Percentiles rank a stretch among this genome's conserved stretches.
phyloP scores from a whole-genome alignment of 176 grass and related monocot species.

The Guadua angustifolia region DNA sequence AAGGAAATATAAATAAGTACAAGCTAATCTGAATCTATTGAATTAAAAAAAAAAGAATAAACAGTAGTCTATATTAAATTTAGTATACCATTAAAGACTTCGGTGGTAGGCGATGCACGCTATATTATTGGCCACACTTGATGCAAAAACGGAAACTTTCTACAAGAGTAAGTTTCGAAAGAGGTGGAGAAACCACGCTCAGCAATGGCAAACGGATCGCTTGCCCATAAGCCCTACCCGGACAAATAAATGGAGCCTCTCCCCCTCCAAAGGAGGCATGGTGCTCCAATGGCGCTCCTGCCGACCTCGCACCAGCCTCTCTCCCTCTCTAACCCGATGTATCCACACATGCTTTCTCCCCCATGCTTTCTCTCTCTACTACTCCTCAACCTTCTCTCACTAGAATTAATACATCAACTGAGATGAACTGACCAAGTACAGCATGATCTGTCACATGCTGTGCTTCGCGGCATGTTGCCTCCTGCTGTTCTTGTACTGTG shows the following conservation, averaged over 20 bases:
- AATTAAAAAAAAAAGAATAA: too few relatives aligned
- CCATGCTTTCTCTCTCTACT: slow-evolving; percentile 14
- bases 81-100: too few relatives aligned
- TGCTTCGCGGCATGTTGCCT: slow-evolving; percentile 41
- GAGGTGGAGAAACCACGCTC: too few relatives aligned
- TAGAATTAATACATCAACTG: not conserved
- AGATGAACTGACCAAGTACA: not conserved
- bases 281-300: slow-evolving; percentile 20
- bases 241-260: not conserved
- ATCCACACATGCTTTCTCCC: not conserved
- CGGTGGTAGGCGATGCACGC: too few relatives aligned
- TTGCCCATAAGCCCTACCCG: not conserved
- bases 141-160: too few relatives aligned
- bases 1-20: too few relatives aligned
- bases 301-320: not conserved
- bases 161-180: too few relatives aligned
- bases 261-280: not conserved
- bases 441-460: slow-evolving; percentile 46
- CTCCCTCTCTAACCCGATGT: not conserved
- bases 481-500: slow-evolving; percentile 28
- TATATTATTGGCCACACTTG: too few relatives aligned
- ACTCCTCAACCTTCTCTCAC: not conserved
- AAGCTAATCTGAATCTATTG: too few relatives aligned
- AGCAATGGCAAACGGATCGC: too few relatives aligned
- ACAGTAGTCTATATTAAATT: too few relatives aligned